Base-by-base conservation (phyloP, 2,329 filamentous ascomycete species). In the Paecilomyces variotii region DNA sequence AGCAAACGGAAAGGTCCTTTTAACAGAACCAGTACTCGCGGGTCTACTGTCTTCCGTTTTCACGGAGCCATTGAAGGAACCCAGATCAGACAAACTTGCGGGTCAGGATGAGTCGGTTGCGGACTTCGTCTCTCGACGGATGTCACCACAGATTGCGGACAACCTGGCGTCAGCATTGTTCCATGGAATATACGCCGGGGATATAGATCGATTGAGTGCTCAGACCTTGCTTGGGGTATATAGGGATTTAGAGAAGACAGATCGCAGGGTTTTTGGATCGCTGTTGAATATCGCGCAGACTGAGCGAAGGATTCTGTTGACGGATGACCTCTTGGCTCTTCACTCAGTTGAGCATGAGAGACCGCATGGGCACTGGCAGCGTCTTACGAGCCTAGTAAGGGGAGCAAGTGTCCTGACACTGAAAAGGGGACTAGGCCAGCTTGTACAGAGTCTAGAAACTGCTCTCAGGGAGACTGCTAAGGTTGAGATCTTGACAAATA, bases 111-210 rank as follows among this genome's bases (percentile, higher is more conserved):
- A 91, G 70, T 90, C 88, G 1, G 76, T 94, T n/a, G 86, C 83
- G 30, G 80, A 82, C 0, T 93, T 88, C 68, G 70, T 91, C 6
- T 73, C 76, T 1, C 77, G 84, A 30, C 74, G 84, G 6, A 71
- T 87, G 14, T 79, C 80, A 51, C 76, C 79, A 25, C 72, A 78
- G 34, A 63, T 89, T 5, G 84, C 85, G 12, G 81, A 94, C 64
- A 92, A 95, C 66, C 57, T 96, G 19, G 74, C 85, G 5, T 96
- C 91, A 4, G 91, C 87, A 1, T 70, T 85, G 1, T 74, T 91
- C 56, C 94, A 97, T 73, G 94, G 94, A 50, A 91, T 97, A 59
- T 96, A 95, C 72, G 94, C 92, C 25, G 94, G 94, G 4, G 89
- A 97, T 73, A 84, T 96, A 54, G 85, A 89, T 71, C 82, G 87